A percentile compares a stretch with the other conserved stretches of the same genome.
Conservation (phyloP, 768 basidiomycete genomes). For the Tremella mesenterica region DNA sequence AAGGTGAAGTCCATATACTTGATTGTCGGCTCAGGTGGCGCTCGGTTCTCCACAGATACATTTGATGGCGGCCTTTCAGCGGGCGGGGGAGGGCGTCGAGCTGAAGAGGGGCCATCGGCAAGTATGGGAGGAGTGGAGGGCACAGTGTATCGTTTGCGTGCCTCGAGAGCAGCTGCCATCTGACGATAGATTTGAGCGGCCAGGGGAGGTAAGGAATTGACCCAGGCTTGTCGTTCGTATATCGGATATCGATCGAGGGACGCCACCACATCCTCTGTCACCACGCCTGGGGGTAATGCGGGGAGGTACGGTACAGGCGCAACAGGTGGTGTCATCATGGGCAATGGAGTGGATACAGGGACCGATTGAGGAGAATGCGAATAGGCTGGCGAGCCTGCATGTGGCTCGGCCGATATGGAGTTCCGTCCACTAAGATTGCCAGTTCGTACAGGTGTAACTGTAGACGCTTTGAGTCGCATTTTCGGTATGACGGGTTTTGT, state of each 20-base stretch:
- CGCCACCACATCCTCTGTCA: slow-evolving; percentile 36
- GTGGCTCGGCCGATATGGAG: not conserved
- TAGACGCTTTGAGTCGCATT: slow-evolving; percentile 2
- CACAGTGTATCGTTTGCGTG: slow-evolving; percentile 6
- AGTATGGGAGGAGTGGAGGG: slow-evolving; percentile 2
- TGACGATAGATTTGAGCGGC: slow-evolving; percentile 25
- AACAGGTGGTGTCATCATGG: slow-evolving; percentile 2
- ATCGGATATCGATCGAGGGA: slow-evolving; percentile 27
- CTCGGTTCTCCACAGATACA: slow-evolving; percentile 4
- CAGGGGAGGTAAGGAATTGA: slow-evolving; percentile 16
- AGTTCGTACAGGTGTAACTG: not conserved
- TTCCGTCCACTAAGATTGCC: not conserved
- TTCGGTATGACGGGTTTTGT: slow-evolving; percentile 1
- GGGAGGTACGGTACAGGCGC: slow-evolving; percentile 16
- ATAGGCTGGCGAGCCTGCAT: not conserved
- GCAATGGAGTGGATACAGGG: not conserved
- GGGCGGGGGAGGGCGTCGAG: not conserved
- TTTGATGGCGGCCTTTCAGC: not conserved
- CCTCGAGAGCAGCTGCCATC: slow-evolving; percentile 25
- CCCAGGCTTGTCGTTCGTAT: slow-evolving; percentile 35
- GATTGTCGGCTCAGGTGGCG: slow-evolving; percentile 28
- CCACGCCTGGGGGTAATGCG: slow-evolving; percentile 30
- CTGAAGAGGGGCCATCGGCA: slow-evolving; percentile 7
- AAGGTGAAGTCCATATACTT: slow-evolving; percentile 34
- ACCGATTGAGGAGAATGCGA: not conserved